A percentile compares a stretch with the other conserved stretches of the same genome.
These are phyloP conservation scores for Annulohypoxylon nitens DNA, from an alignment of 495 filamentous ascomycete species.

Conservation along the genomic window DNA sequence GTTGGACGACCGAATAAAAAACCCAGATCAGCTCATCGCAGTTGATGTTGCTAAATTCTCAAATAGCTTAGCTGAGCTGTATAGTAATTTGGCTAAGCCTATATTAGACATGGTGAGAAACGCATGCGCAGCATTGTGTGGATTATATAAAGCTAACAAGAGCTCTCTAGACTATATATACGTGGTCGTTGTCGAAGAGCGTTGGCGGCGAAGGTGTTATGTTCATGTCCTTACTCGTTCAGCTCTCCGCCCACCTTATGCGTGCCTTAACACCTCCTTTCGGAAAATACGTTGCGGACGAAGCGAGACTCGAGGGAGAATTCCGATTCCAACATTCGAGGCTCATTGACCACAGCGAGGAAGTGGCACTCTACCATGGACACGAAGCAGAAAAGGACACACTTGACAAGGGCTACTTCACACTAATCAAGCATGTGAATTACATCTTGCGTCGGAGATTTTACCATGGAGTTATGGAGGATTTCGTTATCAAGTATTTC, in stretches of 20 bases:
- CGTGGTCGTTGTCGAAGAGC: constrained; percentile 88
- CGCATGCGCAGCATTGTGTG: neutral
- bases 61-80: constrained; percentile 92
- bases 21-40: constrained; percentile 96
- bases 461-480: constrained; percentile 98
- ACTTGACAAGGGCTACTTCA: constrained; percentile 98
- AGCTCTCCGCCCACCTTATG: constrained; percentile 93
- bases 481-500: constrained; percentile 99
- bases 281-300: constrained; percentile 97
- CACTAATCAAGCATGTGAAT: constrained; percentile 98
- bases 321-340: constrained; percentile 96
- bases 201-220: constrained; percentile 95
- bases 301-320: constrained; percentile 93
- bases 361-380: constrained; percentile 91
- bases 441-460: constrained; percentile 89
- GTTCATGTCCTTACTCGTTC: constrained; percentile 93
- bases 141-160: constrained; percentile 35
- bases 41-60: constrained; percentile 97
- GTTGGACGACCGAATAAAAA: constrained; percentile 97
- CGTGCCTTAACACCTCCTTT: constrained; percentile 96
- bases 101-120: constrained; percentile 82
- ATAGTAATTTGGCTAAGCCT: constrained; percentile 97
- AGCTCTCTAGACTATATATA: constrained; percentile 77
- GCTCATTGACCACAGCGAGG: constrained; percentile 94
- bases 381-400: constrained; percentile 98